These are phyloP conservation scores for Kazachstania bromeliacearum DNA, from an alignment of 805 yeast species.

Conservation along the genomic window DNA sequence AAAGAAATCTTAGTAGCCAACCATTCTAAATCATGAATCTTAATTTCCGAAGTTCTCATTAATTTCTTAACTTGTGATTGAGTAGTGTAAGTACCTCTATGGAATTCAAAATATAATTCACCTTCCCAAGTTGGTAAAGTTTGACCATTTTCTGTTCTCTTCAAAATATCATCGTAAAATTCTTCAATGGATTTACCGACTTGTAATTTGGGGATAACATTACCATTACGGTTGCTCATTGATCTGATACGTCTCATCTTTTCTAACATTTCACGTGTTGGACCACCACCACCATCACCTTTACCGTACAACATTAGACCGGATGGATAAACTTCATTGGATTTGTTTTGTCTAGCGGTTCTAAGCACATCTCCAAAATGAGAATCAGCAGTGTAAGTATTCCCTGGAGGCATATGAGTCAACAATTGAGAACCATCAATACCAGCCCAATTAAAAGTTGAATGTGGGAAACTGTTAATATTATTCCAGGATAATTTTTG, in stretches of 20 bases:
- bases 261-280: constrained; percentile 87
- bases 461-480: constrained; percentile 79
- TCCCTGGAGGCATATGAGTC: constrained; percentile 96
- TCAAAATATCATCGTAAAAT: constrained; percentile 59
- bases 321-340: constrained; percentile 67
- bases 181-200: constrained; percentile 66
- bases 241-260: constrained; percentile 89
- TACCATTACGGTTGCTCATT: constrained; percentile 66
- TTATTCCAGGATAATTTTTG: constrained; percentile 96
- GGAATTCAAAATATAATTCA: constrained; percentile 88
- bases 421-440: constrained; percentile 88
- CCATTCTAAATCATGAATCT: constrained; percentile 78
- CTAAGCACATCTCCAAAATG: constrained; percentile 87
- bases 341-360: constrained; percentile 73
- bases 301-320: constrained; percentile 80
- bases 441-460: constrained; percentile 92
- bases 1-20: constrained; percentile 68
- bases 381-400: constrained; percentile 90
- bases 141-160: constrained; percentile 54
- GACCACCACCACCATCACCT: constrained; percentile 99
- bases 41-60: constrained; percentile 67
- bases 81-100: constrained; percentile 93
- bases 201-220: constrained; percentile 65
- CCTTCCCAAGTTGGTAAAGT: constrained; percentile 84
- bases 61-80: constrained; percentile 79